phyloP scores from a whole-genome alignment of 805 yeast genomes.

The Zygoascus flipseniorum region DNA sequence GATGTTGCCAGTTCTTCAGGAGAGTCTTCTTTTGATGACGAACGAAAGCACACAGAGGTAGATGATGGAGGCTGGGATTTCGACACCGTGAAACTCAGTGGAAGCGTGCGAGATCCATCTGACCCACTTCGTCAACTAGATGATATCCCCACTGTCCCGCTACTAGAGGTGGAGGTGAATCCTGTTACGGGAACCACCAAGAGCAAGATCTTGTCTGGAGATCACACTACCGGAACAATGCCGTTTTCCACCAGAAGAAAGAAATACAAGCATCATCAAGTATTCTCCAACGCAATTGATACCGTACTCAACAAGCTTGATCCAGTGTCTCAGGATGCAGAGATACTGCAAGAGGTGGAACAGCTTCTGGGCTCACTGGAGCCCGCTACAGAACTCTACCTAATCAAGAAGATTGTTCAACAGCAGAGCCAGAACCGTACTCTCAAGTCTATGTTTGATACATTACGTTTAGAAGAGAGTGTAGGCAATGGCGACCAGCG shows the following conservation, averaged over 20 bases:
- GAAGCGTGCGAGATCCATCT: not conserved
- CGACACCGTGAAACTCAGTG: conserved; percentile 27
- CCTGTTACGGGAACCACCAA: conserved; percentile 1
- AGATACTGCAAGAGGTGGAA: conserved; percentile 1
- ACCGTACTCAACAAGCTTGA: conserved; percentile 4
- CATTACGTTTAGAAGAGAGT: not conserved
- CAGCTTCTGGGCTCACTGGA: conserved; percentile 4
- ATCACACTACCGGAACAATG: not conserved
- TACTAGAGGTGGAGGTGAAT: conserved; percentile 1
- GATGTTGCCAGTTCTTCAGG: not conserved
- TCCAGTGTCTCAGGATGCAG: conserved; percentile 3
- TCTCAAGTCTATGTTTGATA: conserved; percentile 2
- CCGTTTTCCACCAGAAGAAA: not conserved
- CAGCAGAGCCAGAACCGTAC: conserved; percentile 2
- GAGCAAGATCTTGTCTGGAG: not conserved
- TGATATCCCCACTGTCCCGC: conserved; percentile 2
- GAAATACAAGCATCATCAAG: not conserved
- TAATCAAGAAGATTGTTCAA: conserved; percentile 13
- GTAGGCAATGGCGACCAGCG: not conserved
- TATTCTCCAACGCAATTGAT: conserved; percentile 2
- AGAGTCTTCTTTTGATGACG: not conserved
- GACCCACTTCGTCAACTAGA: not conserved
- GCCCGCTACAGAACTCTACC: conserved; percentile 13
- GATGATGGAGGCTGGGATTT: conserved; percentile 33
- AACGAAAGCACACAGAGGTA: conserved; percentile 2